Evolutionary conservation across 306 rosid species (phyloP).

Genomic region (Prunus kanzakura): DNA sequence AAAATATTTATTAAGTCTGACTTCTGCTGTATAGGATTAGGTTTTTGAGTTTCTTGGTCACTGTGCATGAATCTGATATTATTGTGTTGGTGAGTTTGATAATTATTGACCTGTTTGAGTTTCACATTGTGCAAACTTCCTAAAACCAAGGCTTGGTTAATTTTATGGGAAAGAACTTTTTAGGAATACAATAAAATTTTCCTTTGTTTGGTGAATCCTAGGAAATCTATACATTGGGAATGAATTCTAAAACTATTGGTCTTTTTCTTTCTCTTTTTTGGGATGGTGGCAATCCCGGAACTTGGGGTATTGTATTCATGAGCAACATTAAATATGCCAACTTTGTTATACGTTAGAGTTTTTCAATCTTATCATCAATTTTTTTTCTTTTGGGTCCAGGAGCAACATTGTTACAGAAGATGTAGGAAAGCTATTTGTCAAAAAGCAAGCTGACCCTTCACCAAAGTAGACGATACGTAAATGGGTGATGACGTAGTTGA

Average conservation of each 20-base stretch:
- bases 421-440: slow-evolving; percentile 81
- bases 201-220: neutral
- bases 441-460: slow-evolving; percentile 45
- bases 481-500: slow-evolving; percentile 11
- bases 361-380: slow-evolving; percentile 8
- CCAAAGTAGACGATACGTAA: slow-evolving; percentile 25
- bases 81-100: neutral
- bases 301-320: neutral
- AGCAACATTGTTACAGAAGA: slow-evolving; percentile 92
- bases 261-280: neutral
- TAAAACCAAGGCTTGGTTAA: neutral
- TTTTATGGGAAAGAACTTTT: neutral
- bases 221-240: neutral
- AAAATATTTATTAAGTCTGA: neutral
- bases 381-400: slow-evolving; percentile 50
- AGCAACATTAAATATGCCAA: neutral
- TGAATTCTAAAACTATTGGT: neutral
- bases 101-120: neutral
- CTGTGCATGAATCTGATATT: neutral
- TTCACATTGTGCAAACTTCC: neutral
- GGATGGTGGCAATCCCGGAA: neutral
- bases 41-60: neutral
- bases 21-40: neutral
- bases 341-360: neutral
- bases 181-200: neutral